These are phyloP conservation scores for Phanerochaete sordida DNA, from an alignment of 768 basidiomycete species.

Conservation along the genomic window DNA sequence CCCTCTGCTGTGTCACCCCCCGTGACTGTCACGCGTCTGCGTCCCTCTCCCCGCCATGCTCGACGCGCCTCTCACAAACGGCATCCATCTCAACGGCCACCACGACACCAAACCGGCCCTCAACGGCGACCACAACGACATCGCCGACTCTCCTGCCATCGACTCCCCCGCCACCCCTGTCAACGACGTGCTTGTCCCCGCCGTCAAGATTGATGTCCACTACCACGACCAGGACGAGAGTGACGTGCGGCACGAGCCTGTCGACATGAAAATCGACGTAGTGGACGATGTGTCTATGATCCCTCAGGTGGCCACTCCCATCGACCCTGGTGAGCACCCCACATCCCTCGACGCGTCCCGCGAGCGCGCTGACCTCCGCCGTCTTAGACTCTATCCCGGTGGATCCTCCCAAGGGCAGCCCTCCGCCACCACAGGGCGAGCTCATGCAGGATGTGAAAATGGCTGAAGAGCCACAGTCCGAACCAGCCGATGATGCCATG, in stretches of 20 bases:
- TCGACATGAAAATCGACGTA: constrained; percentile 44
- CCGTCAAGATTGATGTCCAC: constrained; percentile 64
- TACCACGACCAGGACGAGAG: constrained; percentile 56
- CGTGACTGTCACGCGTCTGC: constrained; percentile 72
- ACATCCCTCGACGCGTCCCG: background rate
- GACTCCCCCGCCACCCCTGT: constrained; percentile 64
- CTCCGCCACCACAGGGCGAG: constrained; percentile 42
- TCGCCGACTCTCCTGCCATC: constrained; percentile 33
- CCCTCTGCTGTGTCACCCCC: constrained; percentile 30
- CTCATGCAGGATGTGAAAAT: constrained; percentile 55
- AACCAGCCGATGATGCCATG: constrained; percentile 18
- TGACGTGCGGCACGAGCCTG: constrained; percentile 61
- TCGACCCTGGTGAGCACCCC: constrained; percentile 46
- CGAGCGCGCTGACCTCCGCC: background rate
- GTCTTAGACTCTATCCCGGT: constrained; percentile 39
- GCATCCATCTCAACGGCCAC: constrained; percentile 29
- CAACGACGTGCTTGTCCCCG: constrained; percentile 42
- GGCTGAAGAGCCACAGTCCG: constrained; percentile 35
- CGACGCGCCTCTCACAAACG: constrained; percentile 39
- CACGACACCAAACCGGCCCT: constrained; percentile 19
- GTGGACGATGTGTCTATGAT: constrained; percentile 41
- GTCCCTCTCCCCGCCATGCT: constrained; percentile 43
- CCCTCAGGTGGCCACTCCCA: constrained; percentile 40
- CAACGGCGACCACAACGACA: constrained; percentile 20
- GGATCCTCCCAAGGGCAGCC: constrained; percentile 43